These are phyloP conservation scores for Amanita rimosa DNA, from an alignment of 768 basidiomycete species.

Conservation along the genomic window DNA sequence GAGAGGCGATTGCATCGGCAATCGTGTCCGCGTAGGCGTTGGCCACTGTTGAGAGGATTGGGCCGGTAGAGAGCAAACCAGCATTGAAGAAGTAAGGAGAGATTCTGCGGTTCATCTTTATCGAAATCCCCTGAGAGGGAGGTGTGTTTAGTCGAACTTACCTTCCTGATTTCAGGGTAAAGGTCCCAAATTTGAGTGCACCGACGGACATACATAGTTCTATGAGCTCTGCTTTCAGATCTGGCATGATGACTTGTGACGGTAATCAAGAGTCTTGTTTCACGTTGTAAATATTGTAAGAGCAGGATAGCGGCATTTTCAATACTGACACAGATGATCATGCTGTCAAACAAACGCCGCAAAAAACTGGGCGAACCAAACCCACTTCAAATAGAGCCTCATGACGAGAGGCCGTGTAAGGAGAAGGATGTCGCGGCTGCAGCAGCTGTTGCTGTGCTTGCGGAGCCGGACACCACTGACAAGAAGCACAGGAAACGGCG, in stretches of 20 bases:
- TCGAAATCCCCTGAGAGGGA: slow-evolving; percentile 1
- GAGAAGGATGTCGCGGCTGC: background rate
- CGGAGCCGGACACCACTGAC: background rate
- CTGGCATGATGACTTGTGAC: too few species aligned
- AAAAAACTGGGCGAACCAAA: background rate
- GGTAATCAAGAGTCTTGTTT: too few species aligned
- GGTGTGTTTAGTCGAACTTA: slow-evolving; percentile 23
- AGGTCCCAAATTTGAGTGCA: slow-evolving; percentile 84
- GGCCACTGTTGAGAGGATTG: slow-evolving; percentile 67
- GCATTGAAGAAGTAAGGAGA: slow-evolving; percentile 99
- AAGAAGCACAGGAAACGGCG: slow-evolving; percentile 8
- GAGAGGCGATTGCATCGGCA: slow-evolving; percentile 30
- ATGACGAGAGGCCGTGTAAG: background rate
- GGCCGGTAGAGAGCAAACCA: slow-evolving; percentile 75
- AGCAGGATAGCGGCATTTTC: too few species aligned
- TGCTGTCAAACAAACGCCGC: background rate
- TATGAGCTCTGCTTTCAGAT: slow-evolving; percentile 39
- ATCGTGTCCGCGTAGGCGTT: slow-evolving; percentile 81
- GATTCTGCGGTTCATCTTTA: slow-evolving; percentile 30
- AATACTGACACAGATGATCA: too few species aligned
- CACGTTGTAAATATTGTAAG: too few species aligned
- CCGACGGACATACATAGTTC: slow-evolving; percentile 54
- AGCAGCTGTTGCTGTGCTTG: too few species aligned
- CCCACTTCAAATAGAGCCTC: background rate
- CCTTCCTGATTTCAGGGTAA: slow-evolving; percentile 94